These are phyloP conservation scores for Phyllosticta ampelicida DNA, from an alignment of 2,329 filamentous ascomycete species.

Conservation along the genomic window DNA sequence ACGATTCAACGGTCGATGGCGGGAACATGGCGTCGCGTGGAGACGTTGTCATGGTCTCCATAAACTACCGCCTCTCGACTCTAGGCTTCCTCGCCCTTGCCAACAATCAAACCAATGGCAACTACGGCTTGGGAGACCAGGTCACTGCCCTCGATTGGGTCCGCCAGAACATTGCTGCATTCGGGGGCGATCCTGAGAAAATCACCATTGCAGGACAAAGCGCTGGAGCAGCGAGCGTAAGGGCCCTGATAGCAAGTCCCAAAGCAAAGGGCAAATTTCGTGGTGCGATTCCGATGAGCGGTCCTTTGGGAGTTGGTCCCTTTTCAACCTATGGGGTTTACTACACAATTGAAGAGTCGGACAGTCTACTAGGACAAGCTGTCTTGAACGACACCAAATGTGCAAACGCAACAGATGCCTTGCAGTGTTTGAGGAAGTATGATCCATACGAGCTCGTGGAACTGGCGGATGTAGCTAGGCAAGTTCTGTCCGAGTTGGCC, in stretches of 20 bases:
- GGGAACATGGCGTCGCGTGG: slow-evolving; percentile 15
- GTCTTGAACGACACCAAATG: slow-evolving; percentile 21
- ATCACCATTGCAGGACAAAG: slow-evolving; percentile 24
- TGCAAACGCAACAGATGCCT: slow-evolving; percentile 10
- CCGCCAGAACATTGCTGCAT: slow-evolving; percentile 27
- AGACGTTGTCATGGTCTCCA: slow-evolving; percentile 30
- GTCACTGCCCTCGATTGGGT: slow-evolving; percentile 42
- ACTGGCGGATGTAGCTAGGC: slow-evolving; percentile 2
- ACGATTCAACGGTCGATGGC: slow-evolving; percentile 26
- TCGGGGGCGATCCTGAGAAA: slow-evolving; percentile 32
- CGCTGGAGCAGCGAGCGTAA: slow-evolving; percentile 25
- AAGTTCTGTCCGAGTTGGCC: not conserved
- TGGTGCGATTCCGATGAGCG: slow-evolving; percentile 32
- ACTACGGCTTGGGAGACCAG: slow-evolving; percentile 39
- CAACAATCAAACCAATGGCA: slow-evolving; percentile 38
- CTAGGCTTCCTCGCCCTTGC: slow-evolving; percentile 26
- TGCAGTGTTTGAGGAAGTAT: slow-evolving; percentile 18
- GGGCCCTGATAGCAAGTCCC: slow-evolving; percentile 40
- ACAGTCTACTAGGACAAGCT: slow-evolving; percentile 13
- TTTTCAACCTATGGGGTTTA: slow-evolving; percentile 19
- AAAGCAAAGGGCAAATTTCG: slow-evolving; percentile 39
- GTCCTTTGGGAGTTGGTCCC: slow-evolving; percentile 16
- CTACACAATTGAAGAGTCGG: slow-evolving; percentile 17
- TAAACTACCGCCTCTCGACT: slow-evolving; percentile 33
- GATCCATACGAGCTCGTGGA: slow-evolving; percentile 16